Conservation (phyloP, 257 asterid genomes). For the Ballota nigra region DNA sequence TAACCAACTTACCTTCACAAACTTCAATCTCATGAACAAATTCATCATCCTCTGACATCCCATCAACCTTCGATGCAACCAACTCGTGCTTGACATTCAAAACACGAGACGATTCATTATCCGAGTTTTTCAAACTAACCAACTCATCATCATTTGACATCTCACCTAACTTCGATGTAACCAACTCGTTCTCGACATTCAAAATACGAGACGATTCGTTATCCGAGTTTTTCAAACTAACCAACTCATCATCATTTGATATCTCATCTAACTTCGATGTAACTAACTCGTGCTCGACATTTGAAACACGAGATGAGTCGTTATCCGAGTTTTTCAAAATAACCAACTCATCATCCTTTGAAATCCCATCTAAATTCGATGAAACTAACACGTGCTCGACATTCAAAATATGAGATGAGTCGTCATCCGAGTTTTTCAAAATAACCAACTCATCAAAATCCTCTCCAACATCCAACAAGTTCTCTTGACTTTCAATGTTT, state of each 20-base stretch:
- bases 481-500: slow-evolving; percentile 30
- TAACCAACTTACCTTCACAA: slow-evolving; percentile 34
- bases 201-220: slow-evolving; percentile 28
- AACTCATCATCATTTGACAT: slow-evolving; percentile 28
- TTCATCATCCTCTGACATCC: slow-evolving; percentile 25
- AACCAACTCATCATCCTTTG: slow-evolving; percentile 28
- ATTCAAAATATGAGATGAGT: slow-evolving; percentile 26
- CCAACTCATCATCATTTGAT: slow-evolving; percentile 29
- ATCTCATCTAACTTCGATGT: slow-evolving; percentile 20
- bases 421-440: slow-evolving; percentile 26
- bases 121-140: neutral
- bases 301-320: slow-evolving; percentile 26
- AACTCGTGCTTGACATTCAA: slow-evolving; percentile 14
- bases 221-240: slow-evolving; percentile 9
- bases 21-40: slow-evolving; percentile 7
- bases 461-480: slow-evolving; percentile 29
- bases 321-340: slow-evolving; percentile 13
- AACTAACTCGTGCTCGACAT: slow-evolving; percentile 7
- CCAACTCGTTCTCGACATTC: slow-evolving; percentile 12
- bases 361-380: slow-evolving; percentile 23
- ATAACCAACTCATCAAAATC: slow-evolving; percentile 33
- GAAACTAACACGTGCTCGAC: slow-evolving; percentile 5
- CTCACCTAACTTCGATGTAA: slow-evolving; percentile 19
- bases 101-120: slow-evolving; percentile 30
- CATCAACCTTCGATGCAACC: slow-evolving; percentile 18